A percentile compares a stretch with the other conserved stretches of the same genome.
phyloP scores from a whole-genome alignment of 257 asterid genomes.

The Capsicum rhomboideum region DNA sequence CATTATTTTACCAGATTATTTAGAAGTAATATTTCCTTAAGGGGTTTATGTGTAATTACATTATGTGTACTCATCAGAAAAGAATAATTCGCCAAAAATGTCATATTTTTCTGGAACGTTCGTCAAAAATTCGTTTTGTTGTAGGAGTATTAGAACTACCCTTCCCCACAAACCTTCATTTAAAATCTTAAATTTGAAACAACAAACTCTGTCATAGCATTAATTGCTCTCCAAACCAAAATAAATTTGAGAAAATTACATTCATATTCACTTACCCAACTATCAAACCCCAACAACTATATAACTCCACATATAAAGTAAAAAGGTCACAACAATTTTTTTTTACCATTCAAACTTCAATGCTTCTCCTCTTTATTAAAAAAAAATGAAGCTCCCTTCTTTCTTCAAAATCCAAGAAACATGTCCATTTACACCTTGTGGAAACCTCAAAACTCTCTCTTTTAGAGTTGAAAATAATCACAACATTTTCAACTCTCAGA shows the following conservation, averaged over 20 bases:
- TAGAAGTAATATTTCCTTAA: too few species aligned
- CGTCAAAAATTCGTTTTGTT: too few species aligned
- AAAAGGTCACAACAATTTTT: neutral
- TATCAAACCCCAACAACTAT: neutral
- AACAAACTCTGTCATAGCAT: neutral
- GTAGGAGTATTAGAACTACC: too few species aligned
- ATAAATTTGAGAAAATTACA: neutral
- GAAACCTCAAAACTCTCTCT: conserved; percentile 40
- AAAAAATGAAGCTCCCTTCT: conserved; percentile 39
- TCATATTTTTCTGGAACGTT: too few species aligned
- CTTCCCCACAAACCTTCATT: neutral
- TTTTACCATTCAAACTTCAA: neutral
- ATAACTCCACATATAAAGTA: neutral
- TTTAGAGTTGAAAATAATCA: conserved; percentile 21
- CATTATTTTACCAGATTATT: neutral
- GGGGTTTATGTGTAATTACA: too few species aligned
- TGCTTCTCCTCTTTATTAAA: neutral
- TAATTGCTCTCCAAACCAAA: neutral
- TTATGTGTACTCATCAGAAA: too few species aligned
- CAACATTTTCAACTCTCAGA: conserved; percentile 19
- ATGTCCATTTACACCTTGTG: conserved; percentile 45
- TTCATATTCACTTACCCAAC: neutral
- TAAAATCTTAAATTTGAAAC: neutral
- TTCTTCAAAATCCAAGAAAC: conserved; percentile 30
- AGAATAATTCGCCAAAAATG: too few species aligned